Base-by-base conservation (phyloP, 1,284 basidiomycete species). In the Ceratobasidium sp. region DNA sequence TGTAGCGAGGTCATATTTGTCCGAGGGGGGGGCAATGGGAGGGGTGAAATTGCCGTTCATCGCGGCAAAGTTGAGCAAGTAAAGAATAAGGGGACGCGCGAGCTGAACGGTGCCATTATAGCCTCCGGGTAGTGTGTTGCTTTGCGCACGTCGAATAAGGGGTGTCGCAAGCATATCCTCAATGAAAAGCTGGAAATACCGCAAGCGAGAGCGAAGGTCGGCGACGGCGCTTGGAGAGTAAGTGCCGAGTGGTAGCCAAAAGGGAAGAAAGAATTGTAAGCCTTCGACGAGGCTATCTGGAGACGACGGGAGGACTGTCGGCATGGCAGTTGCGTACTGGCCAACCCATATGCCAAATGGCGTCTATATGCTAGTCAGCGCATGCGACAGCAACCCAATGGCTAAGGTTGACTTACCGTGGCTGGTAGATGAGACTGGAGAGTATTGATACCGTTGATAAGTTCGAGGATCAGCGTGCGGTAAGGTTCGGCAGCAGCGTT, bases 331-430 rank as follows among this genome's bases (percentile, higher is more conserved):
- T 2, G 41, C 13, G 23, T 43, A 61, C 30, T 30, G 54, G 7
- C 54, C 54, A 35, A n/a, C 54, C 54, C 54, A 57, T n/a, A 57
- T 18, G 2, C 54, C 54, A 35, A 16, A 35, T n/a, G 32, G 30
- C 6, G 54, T 57, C 54, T 57, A 18, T 16, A 49, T n/a, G 23
- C 47, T n/a, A 49, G 23, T 49, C 23, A 49, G 47, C 18, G 23
- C 43, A 44, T n/a, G n/a, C n/a, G n/a, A n/a, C n/a, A n/a, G n/a
- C n/a, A n/a, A n/a, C n/a, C n/a, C n/a, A n/a, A n/a, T n/a, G 26
- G 47, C n/a, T 9, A 50, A 9, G 26, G n/a, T 21, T 21, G 8
- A 50, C 47, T 14, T 16, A 50, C 47, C 47, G 47, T 21, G n/a
- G 47, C 47, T 9, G 47, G 47, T 23, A 16, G n/a, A 21, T 50